Base-by-base conservation (phyloP, 164 flowering plant species). In the Liriodendron chinense region DNA sequence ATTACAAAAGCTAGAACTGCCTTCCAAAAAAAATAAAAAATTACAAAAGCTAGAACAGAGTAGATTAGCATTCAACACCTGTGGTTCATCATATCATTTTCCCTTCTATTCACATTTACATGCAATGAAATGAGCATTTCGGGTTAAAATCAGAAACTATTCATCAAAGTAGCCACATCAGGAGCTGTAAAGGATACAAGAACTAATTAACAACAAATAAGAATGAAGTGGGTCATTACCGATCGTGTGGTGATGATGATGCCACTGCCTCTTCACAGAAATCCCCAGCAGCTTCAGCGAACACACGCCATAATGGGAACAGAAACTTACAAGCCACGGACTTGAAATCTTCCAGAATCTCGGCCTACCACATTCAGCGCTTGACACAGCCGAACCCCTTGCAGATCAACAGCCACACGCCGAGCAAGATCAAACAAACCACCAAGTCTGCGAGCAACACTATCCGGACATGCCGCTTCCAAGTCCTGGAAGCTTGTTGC, bases 401-500 rank as follows among this genome's bases (percentile, higher is more conserved):
- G 72, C 96, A 93, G 43, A 93, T 77, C 0, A 78, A 79, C 64
- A 94, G 81, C 98, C 98, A 94, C 69, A 90, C 78, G 16, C 78
- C 83, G 59, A 94, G 80, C 24, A 94, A 74, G 49, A 85, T 73
- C 9, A 83, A 20, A 72, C 98, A 94, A 20, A 92, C 79, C 80
- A 83, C 85, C 8, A 80, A 86, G 84, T 94, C 98, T 73, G 89
- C 77, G 16, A 87, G 87, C 74, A 94, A 83, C 74, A 89, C 87
- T 73, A 92, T 83, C 72, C 85, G 68, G 7, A 89, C 92, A 66
- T 83, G 89, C 67, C 91, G 91, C 77, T 90, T 84, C 92, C 89
- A 93, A 68, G 76, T 85, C 71, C 78, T 88, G 57, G 83, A 80
- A 23, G 87, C 74, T 69, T 70, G 79, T 72, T 78, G 86, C 70